A percentile compares a stretch with the other conserved stretches of the same genome.
Conservation (phyloP, 176 grass and related monocot species). For the Thinopyrum elongatum region DNA sequence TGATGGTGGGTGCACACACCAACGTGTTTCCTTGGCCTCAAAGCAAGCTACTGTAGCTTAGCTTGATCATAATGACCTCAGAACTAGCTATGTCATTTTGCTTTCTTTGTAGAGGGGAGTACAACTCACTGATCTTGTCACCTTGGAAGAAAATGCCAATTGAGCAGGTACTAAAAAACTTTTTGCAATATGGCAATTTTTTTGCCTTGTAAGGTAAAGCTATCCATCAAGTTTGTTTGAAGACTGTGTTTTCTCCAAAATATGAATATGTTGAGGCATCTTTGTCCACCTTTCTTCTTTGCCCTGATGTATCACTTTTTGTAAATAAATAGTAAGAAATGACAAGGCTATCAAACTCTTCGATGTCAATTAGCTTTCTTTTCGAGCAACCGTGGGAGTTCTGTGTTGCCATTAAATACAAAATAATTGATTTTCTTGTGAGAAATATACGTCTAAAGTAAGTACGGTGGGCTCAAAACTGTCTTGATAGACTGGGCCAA, state of each 20-base stretch:
- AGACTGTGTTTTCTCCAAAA: neutral
- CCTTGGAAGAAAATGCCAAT: neutral
- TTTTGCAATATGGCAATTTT: neutral
- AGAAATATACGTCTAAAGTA: too few relatives aligned
- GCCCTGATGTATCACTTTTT: neutral
- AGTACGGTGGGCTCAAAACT: neutral
- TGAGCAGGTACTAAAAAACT: neutral
- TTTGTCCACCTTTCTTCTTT: neutral
- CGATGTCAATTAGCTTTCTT: too few relatives aligned
- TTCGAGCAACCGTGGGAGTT: too few relatives aligned
- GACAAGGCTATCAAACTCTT: neutral
- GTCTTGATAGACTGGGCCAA: neutral
- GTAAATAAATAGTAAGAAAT: neutral
- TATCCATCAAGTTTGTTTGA: neutral
- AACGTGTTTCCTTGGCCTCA: neutral
- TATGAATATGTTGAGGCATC: neutral
- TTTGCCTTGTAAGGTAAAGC: neutral
- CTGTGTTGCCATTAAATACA: too few relatives aligned
- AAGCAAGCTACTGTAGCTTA: neutral
- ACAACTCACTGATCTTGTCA: neutral
- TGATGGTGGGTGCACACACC: neutral
- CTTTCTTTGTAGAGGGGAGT: neutral
- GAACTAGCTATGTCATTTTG: neutral
- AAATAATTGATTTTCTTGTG: too few relatives aligned
- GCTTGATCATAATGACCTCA: neutral